Evolutionary conservation across 1,139 yeast species (phyloP).

Genomic region (Magnusiomyces magnusii): DNA sequence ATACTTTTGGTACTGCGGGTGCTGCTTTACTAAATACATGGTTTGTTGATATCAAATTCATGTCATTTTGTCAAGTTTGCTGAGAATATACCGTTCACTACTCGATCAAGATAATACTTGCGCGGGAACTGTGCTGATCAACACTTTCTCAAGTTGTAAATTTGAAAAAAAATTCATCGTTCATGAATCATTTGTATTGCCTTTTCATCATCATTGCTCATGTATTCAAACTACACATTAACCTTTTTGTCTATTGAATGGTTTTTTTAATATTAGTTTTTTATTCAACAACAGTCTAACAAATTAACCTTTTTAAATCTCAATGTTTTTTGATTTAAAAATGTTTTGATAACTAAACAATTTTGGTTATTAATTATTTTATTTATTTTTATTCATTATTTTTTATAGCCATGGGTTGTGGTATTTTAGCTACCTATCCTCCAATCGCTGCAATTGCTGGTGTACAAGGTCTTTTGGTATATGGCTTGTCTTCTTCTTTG

Average conservation of each 20-base stretch:
- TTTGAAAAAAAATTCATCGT: background rate
- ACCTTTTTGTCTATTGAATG: no score
- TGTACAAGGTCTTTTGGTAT: conserved; percentile 77
- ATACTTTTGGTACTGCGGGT: conserved; percentile 8
- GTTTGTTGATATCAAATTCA: background rate
- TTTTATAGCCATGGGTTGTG: conserved; percentile 75
- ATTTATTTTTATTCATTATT: conserved; percentile 16
- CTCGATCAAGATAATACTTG: conserved; percentile 88
- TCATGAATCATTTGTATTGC: background rate
- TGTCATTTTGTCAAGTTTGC: conserved; percentile 31
- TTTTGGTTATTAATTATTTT: no score
- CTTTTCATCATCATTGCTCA: background rate
- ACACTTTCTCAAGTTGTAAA: background rate
- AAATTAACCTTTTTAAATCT: background rate
- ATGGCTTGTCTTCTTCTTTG: conserved; percentile 71
- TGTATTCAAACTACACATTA: no score
- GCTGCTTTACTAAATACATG: background rate
- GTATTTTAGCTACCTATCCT: conserved; percentile 77
- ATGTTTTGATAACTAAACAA: background rate
- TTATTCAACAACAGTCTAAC: background rate
- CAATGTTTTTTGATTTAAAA: background rate
- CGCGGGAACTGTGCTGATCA: conserved; percentile 54
- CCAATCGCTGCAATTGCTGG: conserved; percentile 84
- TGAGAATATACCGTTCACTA: conserved; percentile 72
- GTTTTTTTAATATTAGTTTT: no score